Percentiles rank a stretch among this genome's conserved stretches.
Conservation (phyloP, 495 filamentous ascomycete species). For the Bacidia rubella region DNA sequence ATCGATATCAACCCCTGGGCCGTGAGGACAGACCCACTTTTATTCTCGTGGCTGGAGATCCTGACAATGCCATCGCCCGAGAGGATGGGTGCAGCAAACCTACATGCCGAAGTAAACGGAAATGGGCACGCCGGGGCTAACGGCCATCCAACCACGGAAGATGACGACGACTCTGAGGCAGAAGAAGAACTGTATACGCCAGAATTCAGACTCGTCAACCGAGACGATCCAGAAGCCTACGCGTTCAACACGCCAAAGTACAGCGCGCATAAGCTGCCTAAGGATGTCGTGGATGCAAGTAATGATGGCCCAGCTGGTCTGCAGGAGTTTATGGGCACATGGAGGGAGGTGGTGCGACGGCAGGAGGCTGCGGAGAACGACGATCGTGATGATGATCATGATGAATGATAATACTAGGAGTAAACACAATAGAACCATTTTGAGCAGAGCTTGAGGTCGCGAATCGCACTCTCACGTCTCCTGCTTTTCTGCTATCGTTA, state of each 20-base stretch:
- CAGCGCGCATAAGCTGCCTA: slow-evolving; percentile 88
- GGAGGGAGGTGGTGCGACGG: slow-evolving; percentile 63
- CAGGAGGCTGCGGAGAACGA: slow-evolving; percentile 39
- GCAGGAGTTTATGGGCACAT: slow-evolving; percentile 74
- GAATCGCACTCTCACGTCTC: too few species aligned
- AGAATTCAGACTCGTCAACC: slow-evolving; percentile 69
- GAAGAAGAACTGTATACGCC: slow-evolving; percentile 49
- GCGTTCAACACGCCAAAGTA: slow-evolving; percentile 75
- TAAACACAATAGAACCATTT: too few species aligned
- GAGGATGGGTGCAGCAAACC: slow-evolving; percentile 31
- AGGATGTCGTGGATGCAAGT: slow-evolving; percentile 86
- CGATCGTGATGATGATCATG: slow-evolving; percentile 20
- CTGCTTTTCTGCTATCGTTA: too few species aligned
- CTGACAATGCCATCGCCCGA: slow-evolving; percentile 37
- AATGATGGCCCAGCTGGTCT: slow-evolving; percentile 53
- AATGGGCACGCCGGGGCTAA: slow-evolving; percentile 20
- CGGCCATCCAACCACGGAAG: background rate
- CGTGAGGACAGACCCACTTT: slow-evolving; percentile 67
- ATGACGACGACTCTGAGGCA: slow-evolving; percentile 29
- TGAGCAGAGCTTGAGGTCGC: too few species aligned
- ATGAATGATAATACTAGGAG: too few species aligned
- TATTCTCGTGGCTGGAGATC: slow-evolving; percentile 87
- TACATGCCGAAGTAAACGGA: slow-evolving; percentile 14
- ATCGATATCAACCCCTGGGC: slow-evolving; percentile 97
- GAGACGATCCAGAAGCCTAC: slow-evolving; percentile 76